Conservation (phyloP, 805 yeast genomes). For the Metschnikowia bowlesiae region DNA sequence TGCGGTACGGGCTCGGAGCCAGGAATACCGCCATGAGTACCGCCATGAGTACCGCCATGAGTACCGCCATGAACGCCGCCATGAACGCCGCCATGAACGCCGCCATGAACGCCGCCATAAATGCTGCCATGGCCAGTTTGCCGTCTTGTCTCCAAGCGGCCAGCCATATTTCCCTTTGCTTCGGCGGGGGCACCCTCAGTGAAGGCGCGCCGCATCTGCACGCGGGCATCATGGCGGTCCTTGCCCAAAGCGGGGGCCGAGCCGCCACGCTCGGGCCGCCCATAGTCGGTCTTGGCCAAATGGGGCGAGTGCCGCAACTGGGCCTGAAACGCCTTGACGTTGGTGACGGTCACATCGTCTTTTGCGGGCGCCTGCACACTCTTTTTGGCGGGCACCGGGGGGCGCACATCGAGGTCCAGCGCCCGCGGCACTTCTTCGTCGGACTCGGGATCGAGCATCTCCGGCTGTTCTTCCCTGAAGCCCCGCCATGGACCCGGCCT, state of each 20-base stretch:
- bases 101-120: not conserved
- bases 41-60: no score
- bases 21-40: no score
- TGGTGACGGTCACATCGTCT: not conserved
- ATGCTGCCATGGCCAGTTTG: not conserved
- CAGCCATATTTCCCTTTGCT: not conserved
- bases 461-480: not conserved
- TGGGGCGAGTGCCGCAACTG: not conserved
- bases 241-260: not conserved
- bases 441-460: not conserved
- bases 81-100: not conserved
- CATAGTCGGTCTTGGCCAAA: not conserved
- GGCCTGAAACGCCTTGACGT: slow-evolving; percentile 1
- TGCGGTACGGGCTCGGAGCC: not conserved
- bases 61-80: not conserved
- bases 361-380: not conserved
- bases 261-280: not conserved
- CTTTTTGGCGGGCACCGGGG: not conserved
- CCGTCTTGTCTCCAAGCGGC: not conserved
- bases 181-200: slow-evolving; percentile 1
- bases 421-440: not conserved
- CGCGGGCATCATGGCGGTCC: not conserved
- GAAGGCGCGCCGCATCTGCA: not conserved
- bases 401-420: not conserved
- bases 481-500: not conserved